phyloP scores from a whole-genome alignment of 306 rosid species.

The Castanopsis chinensis region DNA sequence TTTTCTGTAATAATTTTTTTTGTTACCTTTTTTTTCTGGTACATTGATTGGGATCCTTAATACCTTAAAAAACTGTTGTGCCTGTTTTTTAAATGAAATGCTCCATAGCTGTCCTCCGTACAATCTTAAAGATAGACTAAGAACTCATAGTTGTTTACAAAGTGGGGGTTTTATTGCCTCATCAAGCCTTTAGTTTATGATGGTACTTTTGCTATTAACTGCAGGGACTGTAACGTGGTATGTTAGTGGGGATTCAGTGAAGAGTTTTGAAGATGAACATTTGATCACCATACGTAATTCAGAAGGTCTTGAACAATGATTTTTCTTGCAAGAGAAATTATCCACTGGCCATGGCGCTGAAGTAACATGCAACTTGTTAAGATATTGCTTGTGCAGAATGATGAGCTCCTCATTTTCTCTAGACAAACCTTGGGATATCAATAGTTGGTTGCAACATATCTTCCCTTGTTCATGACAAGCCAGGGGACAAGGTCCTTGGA shows the following conservation, averaged over 20 bases:
- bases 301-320: slow-evolving; percentile 48
- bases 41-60: not conserved
- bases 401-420: slow-evolving; percentile 20
- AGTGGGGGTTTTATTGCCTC: not conserved
- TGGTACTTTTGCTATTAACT: slow-evolving; percentile 4
- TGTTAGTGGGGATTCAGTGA: slow-evolving; percentile 53
- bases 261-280: slow-evolving; percentile 69
- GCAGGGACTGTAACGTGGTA: slow-evolving; percentile 72
- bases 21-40: not conserved
- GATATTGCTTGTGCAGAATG: slow-evolving; percentile 26
- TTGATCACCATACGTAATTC: slow-evolving; percentile 53
- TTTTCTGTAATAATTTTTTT: not conserved
- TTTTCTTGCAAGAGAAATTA: slow-evolving; percentile 17
- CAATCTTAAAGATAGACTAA: not conserved
- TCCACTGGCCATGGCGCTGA: not conserved
- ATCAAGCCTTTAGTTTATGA: not conserved
- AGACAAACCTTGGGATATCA: not conserved
- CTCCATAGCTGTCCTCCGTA: not conserved
- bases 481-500: not conserved
- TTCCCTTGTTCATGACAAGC: slow-evolving; percentile 3
- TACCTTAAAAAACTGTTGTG: not conserved
- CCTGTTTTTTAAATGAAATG: not conserved
- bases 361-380: slow-evolving; percentile 15
- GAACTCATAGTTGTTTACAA: not conserved
- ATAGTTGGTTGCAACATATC: slow-evolving; percentile 1